Evolutionary conservation across 75 land plant species (phyloP).

Genomic region (Pinus taeda): DNA sequence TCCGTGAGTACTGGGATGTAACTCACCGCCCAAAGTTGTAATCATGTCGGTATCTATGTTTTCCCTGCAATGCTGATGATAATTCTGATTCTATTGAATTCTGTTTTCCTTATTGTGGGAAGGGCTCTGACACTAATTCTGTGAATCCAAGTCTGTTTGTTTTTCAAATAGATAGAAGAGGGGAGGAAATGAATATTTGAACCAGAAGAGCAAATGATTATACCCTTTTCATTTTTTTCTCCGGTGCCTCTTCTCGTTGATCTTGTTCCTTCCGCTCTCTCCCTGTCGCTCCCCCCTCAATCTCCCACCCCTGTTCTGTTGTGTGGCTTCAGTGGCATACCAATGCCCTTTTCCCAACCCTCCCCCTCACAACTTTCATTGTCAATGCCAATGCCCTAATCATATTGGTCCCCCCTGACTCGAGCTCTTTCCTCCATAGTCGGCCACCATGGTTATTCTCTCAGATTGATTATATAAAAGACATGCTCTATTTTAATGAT

Average conservation of each 20-base stretch:
- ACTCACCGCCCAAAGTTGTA: constrained; percentile 2
- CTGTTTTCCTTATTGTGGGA: not conserved
- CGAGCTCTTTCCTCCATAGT: too few relatives aligned
- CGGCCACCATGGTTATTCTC: too few relatives aligned
- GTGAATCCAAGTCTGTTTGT: not conserved
- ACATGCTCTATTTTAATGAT: too few relatives aligned
- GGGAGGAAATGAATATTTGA: not conserved
- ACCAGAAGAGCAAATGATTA: not conserved
- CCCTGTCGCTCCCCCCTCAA: not conserved
- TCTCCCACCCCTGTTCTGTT: not conserved
- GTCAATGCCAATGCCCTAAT: not conserved
- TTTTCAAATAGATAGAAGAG: not conserved
- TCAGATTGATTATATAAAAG: too few relatives aligned
- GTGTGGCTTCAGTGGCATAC: not conserved
- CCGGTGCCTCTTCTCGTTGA: not conserved
- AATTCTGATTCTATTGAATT: not conserved
- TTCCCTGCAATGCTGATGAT: constrained; percentile 1
- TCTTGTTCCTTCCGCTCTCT: too few relatives aligned
- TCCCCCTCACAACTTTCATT: not conserved
- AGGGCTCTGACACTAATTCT: not conserved
- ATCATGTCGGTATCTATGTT: not conserved
- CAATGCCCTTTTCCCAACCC: not conserved
- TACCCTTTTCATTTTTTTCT: not conserved
- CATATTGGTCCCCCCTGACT: not conserved
- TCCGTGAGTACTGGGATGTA: not conserved